Conservation (phyloP, 495 filamentous ascomycete genomes). For the Hyaloscypha variabilis region DNA sequence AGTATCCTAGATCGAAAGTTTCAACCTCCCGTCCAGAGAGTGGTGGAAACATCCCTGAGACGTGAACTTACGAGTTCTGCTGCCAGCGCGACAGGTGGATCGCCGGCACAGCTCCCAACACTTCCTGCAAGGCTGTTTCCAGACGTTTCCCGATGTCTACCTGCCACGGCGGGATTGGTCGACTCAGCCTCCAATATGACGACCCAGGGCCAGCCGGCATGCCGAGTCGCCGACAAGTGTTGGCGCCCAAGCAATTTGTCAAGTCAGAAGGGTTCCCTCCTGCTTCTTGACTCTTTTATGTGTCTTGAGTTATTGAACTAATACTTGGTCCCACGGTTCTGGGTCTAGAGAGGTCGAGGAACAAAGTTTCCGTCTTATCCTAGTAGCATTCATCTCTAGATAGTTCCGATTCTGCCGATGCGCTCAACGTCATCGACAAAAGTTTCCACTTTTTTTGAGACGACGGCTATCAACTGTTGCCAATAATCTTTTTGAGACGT, state of each 20-base stretch:
- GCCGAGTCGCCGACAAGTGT: neutral
- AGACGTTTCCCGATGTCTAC: neutral
- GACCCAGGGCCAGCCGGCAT: neutral
- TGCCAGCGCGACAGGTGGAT: neutral
- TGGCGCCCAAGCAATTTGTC: neutral
- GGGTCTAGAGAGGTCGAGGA: neutral
- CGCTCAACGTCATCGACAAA: conserved; percentile 10
- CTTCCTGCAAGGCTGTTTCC: conserved; percentile 3
- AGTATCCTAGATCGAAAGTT: no score
- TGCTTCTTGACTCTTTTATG: neutral
- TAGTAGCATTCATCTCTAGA: neutral
- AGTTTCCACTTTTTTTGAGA: conserved; percentile 5
- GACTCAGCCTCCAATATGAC: neutral
- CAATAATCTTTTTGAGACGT: neutral
- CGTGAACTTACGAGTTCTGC: neutral
- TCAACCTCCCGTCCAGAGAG: neutral
- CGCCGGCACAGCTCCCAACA: neutral
- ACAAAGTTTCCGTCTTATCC: neutral
- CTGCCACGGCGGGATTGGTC: neutral
- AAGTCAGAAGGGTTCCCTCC: no score
- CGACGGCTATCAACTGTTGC: neutral
- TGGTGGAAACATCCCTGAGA: conserved; percentile 9
- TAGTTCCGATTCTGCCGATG: conserved; percentile 1
- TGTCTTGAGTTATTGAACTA: neutral
- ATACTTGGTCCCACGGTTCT: neutral